Base-by-base conservation (phyloP, 305 asterid species). In the Fraxinus greggii region DNA sequence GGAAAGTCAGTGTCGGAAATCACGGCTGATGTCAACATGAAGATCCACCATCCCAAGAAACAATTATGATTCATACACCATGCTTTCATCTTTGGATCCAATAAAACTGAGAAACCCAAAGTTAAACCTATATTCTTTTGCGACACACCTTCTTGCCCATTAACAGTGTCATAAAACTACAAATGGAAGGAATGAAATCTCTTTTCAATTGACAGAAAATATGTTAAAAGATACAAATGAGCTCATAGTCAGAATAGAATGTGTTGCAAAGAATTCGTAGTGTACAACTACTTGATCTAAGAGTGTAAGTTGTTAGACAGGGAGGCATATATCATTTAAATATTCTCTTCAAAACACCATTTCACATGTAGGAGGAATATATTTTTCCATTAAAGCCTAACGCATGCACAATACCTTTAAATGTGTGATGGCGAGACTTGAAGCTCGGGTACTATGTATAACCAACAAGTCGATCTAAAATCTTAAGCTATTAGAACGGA, bases 261-360 rank as follows among this genome's bases (percentile, higher is more conserved):
- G 36, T 76, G 79, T 9, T 19, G 4, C 26, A 51, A 80, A 70
- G 33, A 78, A 78, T 51, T 73, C 36, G 19, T 24, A 42, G 45
- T 7, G 80, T n/a, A 72, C 51, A 82, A 8, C 51, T 79, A 54
- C 65, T 54, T n/a, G 33, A 54, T 80, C 75, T 84, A 3, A 65
- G 65, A 75, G 54, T 26, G 56, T 19, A 75, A 48, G 78, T 70
- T 31, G 67, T 65, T 65, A 13, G 48, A 38, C 21, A 26, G 7
- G 32, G 33, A 26, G 33, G 33, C 2, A 19, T 26, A 65, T 26
- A 65, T 65, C 73, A 23, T 65, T 65, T 65, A 65, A 65, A 26
- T 24, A 65, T 26, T 65, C 33, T 65, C 73, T 65, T 65, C 8
- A 17, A 65, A 65, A 23, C 73, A 9, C 31, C 19, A 8, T 21